Evolutionary conservation across 192 early-diverging fungal genomes (phyloP), one percentile per base, ranked within the genome.

Genomic region (Cladochytrium replicatum): DNA sequence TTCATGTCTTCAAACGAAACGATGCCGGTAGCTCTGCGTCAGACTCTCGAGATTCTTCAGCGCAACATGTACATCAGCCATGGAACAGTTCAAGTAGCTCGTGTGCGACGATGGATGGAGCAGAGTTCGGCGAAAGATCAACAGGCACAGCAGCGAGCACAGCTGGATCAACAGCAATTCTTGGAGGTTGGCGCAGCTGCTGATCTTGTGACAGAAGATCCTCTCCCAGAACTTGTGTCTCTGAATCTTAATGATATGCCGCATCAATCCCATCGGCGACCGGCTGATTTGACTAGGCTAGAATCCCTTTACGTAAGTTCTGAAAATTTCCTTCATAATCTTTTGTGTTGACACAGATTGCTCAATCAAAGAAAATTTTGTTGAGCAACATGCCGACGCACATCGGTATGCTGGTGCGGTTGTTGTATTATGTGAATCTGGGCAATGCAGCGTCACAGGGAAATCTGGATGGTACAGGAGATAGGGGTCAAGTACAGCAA

Each of bases 351-450:
- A n/a, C n/a, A n/a, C n/a, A n/a, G n/a, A n/a, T n/a, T n/a, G n/a
- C n/a, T n/a, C n/a, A n/a, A n/a, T n/a, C n/a, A n/a, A n/a, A n/a
- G n/a, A n/a, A n/a, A n/a, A n/a, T n/a, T n/a, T 37, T 37, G 34
- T 37, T 37, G 17, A 13, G 61, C 13, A 58, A 70, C 32, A 58
- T 71, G 51, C 27, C 52, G 11, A 56, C 59, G 2, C 46, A 68
- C 47, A 54, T 71, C 17, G 62, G 64, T 11, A 75, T 71, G 66
- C 61, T 75, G 41, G 54, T 75, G 13, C 60, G 66, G 5, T 50
- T 74, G 9, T 45, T 74, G 8, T 74, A 67, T 43, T 74, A 74
- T 48, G 59, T 74, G 27, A 74, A 74, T 52, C 37, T 74, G 4
- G 67, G 68, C 13, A 64, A 59, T 42, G 27, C 48, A 23, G 43